A percentile compares a stretch with the other conserved stretches of the same genome.
phyloP scores from a whole-genome alignment of 192 early-diverging fungal genomes.

The Funneliformis mosseae region DNA sequence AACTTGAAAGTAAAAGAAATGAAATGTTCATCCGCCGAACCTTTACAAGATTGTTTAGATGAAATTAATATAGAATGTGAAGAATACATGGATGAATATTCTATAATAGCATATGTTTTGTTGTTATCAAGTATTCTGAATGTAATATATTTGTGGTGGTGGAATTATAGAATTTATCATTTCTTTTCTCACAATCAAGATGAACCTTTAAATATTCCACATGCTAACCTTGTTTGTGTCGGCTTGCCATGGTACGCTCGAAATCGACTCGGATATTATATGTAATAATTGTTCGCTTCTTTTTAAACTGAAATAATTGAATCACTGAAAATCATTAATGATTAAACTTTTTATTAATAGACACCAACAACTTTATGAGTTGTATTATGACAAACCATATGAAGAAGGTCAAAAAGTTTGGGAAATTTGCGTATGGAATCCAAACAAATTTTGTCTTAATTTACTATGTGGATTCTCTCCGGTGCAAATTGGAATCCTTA shows the following conservation, averaged over 20 bases:
- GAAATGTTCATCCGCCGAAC: no score
- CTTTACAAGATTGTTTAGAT: no score
- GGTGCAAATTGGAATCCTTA: not conserved
- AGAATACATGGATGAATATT: not conserved
- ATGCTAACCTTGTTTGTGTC: not conserved
- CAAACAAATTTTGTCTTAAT: not conserved
- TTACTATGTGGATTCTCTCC: not conserved
- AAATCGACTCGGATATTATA: not conserved
- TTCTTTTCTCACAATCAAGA: not conserved
- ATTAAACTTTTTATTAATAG: not conserved
- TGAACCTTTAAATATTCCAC: not conserved
- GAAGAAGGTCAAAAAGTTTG: not conserved
- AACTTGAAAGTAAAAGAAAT: no score
- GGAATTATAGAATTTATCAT: not conserved
- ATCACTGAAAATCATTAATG: not conserved
- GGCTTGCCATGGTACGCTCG: not conserved
- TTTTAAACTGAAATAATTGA: not conserved
- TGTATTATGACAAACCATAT: not conserved
- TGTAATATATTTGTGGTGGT: not conserved
- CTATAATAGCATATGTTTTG: not conserved
- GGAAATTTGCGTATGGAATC: not conserved
- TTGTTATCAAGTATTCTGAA: not conserved
- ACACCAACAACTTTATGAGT: not conserved
- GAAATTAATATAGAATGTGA: no score
- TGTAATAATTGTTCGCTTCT: not conserved